A percentile compares a stretch with the other conserved stretches of the same genome.
phyloP scores from a whole-genome alignment of 2,329 filamentous ascomycete species.

The Fusarium marasasianum region DNA sequence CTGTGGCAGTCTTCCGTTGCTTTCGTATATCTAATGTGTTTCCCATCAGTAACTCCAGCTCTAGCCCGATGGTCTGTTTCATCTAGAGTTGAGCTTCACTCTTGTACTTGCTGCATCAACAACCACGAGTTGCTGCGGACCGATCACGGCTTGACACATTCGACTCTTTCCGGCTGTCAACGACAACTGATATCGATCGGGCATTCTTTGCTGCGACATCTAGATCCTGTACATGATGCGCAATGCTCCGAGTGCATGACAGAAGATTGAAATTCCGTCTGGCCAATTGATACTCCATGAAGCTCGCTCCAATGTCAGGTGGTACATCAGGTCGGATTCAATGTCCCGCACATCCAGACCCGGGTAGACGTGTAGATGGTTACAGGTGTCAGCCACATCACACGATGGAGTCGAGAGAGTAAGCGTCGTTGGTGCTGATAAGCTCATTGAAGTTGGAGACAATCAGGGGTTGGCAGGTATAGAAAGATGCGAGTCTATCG shows the following conservation, averaged over 20 bases:
- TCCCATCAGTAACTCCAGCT: conserved; percentile 47
- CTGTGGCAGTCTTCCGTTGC: too few species aligned
- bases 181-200: conserved; percentile 71
- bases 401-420: conserved; percentile 61
- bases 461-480: conserved; percentile 30
- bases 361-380: conserved; percentile 62
- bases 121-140: conserved; percentile 45
- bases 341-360: conserved; percentile 51
- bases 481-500: conserved; percentile 41
- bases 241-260: neutral
- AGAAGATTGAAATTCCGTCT: neutral
- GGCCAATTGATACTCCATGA: conserved; percentile 54
- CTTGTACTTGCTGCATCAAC: conserved; percentile 42
- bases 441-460: conserved; percentile 51
- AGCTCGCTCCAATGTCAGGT: conserved; percentile 53
- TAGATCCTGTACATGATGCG: conserved; percentile 4
- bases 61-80: conserved; percentile 47
- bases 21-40: neutral
- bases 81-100: neutral
- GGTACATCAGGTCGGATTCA: conserved; percentile 54
- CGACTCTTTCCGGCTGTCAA: conserved; percentile 65
- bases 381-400: conserved; percentile 55
- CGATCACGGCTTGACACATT: conserved; percentile 51
- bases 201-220: conserved; percentile 61
- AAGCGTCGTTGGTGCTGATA: conserved; percentile 58